Evolutionary conservation across 2,329 filamentous ascomycete species (phyloP).

Genomic region (Blastomyces emzantsi): DNA sequence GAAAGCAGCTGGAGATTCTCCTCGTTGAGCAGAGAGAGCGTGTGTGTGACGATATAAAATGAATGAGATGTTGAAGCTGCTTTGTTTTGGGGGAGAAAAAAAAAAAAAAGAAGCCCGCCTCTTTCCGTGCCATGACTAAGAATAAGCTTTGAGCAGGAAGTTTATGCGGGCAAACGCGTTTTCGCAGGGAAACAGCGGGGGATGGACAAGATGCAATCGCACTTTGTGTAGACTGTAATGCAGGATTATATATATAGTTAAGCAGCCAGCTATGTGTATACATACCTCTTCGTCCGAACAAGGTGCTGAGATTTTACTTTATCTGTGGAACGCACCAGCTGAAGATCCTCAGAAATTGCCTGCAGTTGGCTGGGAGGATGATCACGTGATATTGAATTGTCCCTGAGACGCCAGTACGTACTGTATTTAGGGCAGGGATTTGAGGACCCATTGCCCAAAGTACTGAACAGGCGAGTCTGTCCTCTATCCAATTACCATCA

Average conservation of each 20-base stretch:
- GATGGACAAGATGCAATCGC: no score
- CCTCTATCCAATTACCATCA: neutral
- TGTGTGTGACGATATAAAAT: neutral
- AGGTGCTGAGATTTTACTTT: no score
- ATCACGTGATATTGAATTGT: neutral
- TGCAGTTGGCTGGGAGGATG: no score
- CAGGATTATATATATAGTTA: no score
- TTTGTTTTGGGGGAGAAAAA: neutral
- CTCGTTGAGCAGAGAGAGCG: neutral
- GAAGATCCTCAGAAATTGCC: no score
- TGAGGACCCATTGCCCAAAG: neutral
- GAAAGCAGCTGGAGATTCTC: neutral
- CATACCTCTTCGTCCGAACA: no score
- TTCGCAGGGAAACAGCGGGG: neutral
- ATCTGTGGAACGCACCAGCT: neutral
- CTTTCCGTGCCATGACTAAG: neutral
- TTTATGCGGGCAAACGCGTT: neutral
- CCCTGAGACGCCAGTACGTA: no score
- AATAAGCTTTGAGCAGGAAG: neutral
- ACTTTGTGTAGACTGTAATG: no score
- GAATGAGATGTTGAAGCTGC: neutral
- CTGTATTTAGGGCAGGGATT: no score
- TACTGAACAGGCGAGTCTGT: neutral
- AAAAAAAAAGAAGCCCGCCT: neutral
- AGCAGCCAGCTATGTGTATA: no score